These are phyloP conservation scores for Pittosporum tobira DNA, from an alignment of 129 eudicot genomes.

Conservation along the genomic window DNA sequence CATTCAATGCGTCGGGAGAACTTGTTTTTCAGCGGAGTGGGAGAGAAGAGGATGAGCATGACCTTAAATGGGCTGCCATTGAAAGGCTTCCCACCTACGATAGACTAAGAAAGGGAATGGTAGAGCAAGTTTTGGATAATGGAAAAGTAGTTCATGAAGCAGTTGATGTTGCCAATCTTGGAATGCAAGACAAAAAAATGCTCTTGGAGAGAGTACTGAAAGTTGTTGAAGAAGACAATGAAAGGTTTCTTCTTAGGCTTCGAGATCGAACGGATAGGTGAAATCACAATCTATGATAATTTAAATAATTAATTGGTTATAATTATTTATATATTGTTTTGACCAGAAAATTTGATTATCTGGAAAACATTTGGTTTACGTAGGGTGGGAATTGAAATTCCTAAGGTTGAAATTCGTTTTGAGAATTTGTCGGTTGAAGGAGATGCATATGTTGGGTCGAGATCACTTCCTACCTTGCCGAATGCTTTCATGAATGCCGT, in stretches of 20 bases:
- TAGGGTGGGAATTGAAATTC: conserved; percentile 28
- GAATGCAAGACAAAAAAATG: conserved; percentile 39
- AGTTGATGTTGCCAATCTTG: conserved; percentile 42
- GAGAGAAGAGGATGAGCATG: conserved; percentile 21
- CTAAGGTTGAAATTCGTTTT: conserved; percentile 23
- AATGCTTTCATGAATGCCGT: conserved; percentile 35
- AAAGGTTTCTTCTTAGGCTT: conserved; percentile 37
- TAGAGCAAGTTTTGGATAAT: conserved; percentile 30
- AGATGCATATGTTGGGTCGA: conserved; percentile 23
- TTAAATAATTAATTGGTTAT: background rate
- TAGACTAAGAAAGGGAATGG: conserved; percentile 28
- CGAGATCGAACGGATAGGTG: conserved; percentile 50
- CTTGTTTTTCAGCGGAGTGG: conserved; percentile 22
- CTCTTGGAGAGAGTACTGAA: conserved; percentile 46
- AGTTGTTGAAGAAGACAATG: conserved; percentile 54
- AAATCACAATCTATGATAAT: background rate
- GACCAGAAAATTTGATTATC: background rate
- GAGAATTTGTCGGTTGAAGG: conserved; percentile 25
- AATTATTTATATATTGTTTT: background rate
- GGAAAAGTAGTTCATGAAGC: conserved; percentile 37
- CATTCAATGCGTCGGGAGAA: conserved; percentile 18
- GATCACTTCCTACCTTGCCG: conserved; percentile 29
- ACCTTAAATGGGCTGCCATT: conserved; percentile 36
- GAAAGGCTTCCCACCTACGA: conserved; percentile 36
- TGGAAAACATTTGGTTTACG: background rate